These are phyloP conservation scores for Agrocybe chaxingu DNA, from an alignment of 768 basidiomycete species.

Conservation along the genomic window DNA sequence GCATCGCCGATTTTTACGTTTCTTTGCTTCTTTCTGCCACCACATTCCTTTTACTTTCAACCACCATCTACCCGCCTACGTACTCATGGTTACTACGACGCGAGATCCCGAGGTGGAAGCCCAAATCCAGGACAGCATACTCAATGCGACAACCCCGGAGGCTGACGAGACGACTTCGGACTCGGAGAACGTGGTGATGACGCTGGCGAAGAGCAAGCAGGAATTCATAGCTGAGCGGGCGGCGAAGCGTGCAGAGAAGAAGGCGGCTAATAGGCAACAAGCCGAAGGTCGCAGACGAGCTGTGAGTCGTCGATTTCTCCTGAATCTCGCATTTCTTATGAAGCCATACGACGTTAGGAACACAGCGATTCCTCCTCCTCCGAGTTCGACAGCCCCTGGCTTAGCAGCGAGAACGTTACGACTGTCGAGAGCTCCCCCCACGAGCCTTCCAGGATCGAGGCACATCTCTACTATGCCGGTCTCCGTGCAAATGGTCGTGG, in stretches of 20 bases:
- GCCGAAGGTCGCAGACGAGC: conserved; percentile 19
- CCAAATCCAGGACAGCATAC: no score
- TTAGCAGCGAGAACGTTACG: conserved; percentile 10
- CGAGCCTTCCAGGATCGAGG: conserved; percentile 23
- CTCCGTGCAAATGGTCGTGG: conserved; percentile 23
- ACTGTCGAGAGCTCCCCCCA: conserved; percentile 19
- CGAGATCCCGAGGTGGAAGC: neutral
- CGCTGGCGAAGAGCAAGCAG: conserved; percentile 15
- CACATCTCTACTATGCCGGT: conserved; percentile 27
- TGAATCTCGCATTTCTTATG: neutral
- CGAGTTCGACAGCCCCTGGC: neutral
- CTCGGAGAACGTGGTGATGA: conserved; percentile 13
- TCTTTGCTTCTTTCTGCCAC: neutral
- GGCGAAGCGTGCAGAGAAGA: conserved; percentile 19
- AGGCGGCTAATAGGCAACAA: conserved; percentile 13
- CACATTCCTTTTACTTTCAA: neutral
- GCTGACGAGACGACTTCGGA: neutral
- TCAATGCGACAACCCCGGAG: no score
- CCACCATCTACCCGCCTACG: neutral
- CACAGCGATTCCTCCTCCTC: neutral
- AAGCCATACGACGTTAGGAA: conserved; percentile 13
- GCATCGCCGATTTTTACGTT: no score
- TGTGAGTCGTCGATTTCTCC: conserved; percentile 8
- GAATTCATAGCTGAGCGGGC: conserved; percentile 20
- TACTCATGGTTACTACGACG: neutral